Conservation (phyloP, 805 yeast species). For the Pichia nakasei region DNA sequence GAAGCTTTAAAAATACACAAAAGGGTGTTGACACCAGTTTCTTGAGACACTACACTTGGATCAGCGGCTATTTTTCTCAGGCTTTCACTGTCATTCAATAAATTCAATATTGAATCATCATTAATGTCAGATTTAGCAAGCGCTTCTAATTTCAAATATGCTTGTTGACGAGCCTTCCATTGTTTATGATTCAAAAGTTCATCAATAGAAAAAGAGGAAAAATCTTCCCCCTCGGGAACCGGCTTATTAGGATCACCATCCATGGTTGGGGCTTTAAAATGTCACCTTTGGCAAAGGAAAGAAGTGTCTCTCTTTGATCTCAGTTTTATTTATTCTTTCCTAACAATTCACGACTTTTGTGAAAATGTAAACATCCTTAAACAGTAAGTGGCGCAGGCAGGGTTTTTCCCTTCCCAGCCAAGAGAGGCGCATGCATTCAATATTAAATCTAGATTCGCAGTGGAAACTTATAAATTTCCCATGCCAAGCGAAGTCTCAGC, state of each 20-base stretch:
- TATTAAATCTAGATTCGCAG: background rate
- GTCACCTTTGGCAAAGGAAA: too few relatives aligned
- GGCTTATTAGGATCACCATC: too few relatives aligned
- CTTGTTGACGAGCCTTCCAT: conserved; percentile 7
- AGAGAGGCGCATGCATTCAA: too few relatives aligned
- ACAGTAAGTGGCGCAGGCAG: too few relatives aligned
- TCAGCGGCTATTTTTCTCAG: conserved; percentile 60
- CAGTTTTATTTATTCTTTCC: too few relatives aligned
- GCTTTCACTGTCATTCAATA: conserved; percentile 43
- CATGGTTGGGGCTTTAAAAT: too few relatives aligned
- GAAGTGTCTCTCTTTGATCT: too few relatives aligned
- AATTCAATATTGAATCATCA: conserved; percentile 12
- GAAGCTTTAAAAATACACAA: conserved; percentile 48
- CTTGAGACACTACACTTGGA: conserved; percentile 87
- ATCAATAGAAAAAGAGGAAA: background rate
- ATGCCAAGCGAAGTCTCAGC: too few relatives aligned
- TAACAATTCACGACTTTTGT: too few relatives aligned
- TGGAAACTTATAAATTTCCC: background rate
- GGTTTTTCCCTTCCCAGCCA: too few relatives aligned
- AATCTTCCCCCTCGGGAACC: conserved; percentile 3
- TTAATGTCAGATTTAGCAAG: background rate
- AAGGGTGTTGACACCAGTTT: conserved; percentile 58
- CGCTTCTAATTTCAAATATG: conserved; percentile 1
- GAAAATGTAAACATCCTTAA: too few relatives aligned
- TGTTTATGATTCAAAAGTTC: conserved; percentile 4